Base-by-base conservation (phyloP, 345 rosid species). In the Kernera saxatilis region DNA sequence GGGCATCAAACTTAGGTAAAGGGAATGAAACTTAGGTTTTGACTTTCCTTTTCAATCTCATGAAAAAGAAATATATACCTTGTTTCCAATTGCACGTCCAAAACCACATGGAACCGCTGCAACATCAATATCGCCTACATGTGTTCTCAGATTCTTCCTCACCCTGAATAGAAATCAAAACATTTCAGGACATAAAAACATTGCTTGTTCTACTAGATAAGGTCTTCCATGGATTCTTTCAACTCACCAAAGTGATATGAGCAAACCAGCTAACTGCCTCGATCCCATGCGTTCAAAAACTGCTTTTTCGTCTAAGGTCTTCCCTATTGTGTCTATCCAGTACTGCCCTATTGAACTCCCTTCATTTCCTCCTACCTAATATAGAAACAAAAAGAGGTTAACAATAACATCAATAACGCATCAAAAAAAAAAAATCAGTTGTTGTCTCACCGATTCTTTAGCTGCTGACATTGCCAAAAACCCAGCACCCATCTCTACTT, bases 381-480 rank as follows among this genome's bases (percentile, higher is more conserved):
- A 71, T 76, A 25, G 33, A 71, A 62, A 75, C 57, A 63, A 14
- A 66, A 72, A 1, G 58, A 69, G 61, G 44, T 76, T 62, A 32
- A 25, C 19, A 43, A 48, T 64, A 30, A 63, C 44, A 51, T 33
- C 17, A 21, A 25, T 33, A 30, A 37, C 25, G 25, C 22, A 60
- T 57, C 41, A 18, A 25, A 11, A 51, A 35, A 26, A 12, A 21
- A 9, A 51, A 3, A 65, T 43, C 53, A 58, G 45, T 1, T 53
- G 45, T 17, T 39, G 51, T 73, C 98, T 85, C 84, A 95, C 99
- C 55, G 99, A 84, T 87, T 95, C 99, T 83, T 92, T 95, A 33
- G 99, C 99, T 4, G 99, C 99, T 18, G 99, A 95, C 98, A 95
- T 92, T 40, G 99, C 99, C 41, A 95, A 89, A 78, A 95, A 95